These are phyloP conservation scores for Populus simonii DNA, from an alignment of 345 rosid genomes.

Conservation along the genomic window DNA sequence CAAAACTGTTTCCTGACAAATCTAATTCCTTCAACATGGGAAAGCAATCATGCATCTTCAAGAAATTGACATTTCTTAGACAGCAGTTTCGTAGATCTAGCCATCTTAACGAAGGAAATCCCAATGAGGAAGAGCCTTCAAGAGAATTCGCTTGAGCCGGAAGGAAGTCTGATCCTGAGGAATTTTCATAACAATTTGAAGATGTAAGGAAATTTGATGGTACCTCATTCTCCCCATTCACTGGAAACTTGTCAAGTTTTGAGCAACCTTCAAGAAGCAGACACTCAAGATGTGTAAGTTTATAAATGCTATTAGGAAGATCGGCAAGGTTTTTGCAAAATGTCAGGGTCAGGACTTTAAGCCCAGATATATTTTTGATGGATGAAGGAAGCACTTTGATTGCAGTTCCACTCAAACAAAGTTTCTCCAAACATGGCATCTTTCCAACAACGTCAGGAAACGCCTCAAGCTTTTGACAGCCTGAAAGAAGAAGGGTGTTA, in stretches of 20 bases:
- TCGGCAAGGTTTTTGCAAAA: slow-evolving; percentile 15
- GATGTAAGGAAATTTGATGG: no score
- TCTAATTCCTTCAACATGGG: slow-evolving; percentile 6
- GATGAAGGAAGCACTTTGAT: slow-evolving; percentile 26
- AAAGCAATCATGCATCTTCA: slow-evolving; percentile 8
- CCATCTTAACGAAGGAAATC: slow-evolving; percentile 7
- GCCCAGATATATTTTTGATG: slow-evolving; percentile 14
- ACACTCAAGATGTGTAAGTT: slow-evolving; percentile 6
- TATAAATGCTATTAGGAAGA: slow-evolving; percentile 25
- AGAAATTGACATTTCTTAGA: slow-evolving; percentile 6
- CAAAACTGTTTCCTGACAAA: slow-evolving; percentile 15
- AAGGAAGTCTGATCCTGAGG: no score
- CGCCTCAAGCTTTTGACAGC: slow-evolving; percentile 21
- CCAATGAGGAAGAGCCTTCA: not conserved
- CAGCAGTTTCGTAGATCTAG: slow-evolving; percentile 10
- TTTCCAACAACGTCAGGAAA: slow-evolving; percentile 22
- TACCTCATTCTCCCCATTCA: no score
- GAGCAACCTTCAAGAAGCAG: slow-evolving; percentile 23
- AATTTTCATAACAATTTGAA: no score
- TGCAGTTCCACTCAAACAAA: slow-evolving; percentile 13
- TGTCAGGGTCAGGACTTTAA: slow-evolving; percentile 8
- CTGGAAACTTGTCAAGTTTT: slow-evolving; percentile 18
- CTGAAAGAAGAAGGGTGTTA: slow-evolving; percentile 6
- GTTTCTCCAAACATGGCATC: slow-evolving; percentile 3
- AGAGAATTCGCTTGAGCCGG: no score